phyloP scores from a whole-genome alignment of 805 yeast species.

The Yarrowia deformans region DNA sequence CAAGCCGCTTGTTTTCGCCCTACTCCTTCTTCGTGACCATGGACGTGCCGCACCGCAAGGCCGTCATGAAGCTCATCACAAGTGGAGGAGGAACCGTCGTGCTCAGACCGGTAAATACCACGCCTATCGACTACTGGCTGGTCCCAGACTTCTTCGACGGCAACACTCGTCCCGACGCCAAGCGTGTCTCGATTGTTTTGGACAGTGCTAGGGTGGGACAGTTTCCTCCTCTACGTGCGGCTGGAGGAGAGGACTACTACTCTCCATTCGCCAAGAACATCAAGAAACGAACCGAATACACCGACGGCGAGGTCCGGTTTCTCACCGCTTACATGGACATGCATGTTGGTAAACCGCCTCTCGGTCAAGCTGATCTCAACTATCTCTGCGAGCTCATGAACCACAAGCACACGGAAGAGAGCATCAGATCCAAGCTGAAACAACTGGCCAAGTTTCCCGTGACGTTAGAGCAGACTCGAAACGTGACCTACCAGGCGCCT shows the following conservation, averaged over 20 bases:
- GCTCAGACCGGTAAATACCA: background rate
- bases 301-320: background rate
- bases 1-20: background rate
- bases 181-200: background rate
- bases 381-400: background rate
- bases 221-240: background rate
- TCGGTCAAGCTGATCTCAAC: background rate
- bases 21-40: conserved; percentile 7
- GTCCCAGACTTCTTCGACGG: background rate
- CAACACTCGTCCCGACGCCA: background rate
- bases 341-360: background rate
- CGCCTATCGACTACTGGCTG: conserved; percentile 8
- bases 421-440: background rate
- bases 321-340: background rate
- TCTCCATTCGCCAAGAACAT: background rate
- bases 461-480: background rate
- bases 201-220: conserved; percentile 1
- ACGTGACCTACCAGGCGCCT: background rate
- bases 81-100: conserved; percentile 8
- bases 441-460: background rate
- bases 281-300: background rate
- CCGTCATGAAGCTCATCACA: background rate
- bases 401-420: background rate
- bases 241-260: conserved; percentile 1
- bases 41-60: background rate